phyloP scores from a whole-genome alignment of 257 asterid species.

The Solanum piurae region DNA sequence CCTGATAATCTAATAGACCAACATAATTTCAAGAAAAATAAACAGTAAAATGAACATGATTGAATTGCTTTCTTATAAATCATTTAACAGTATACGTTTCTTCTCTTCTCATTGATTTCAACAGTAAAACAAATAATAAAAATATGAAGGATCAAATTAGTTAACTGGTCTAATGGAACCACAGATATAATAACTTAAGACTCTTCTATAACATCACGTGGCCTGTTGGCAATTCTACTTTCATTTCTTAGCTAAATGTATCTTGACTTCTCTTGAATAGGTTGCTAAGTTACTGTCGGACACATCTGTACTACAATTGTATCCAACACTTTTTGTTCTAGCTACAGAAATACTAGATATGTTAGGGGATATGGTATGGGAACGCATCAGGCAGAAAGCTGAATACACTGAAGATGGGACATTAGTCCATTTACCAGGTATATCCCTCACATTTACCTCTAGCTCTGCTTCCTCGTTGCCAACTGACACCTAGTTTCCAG shows the following conservation, averaged over 20 bases:
- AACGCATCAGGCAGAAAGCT: slow-evolving; percentile 57
- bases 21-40: not conserved
- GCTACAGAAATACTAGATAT: slow-evolving; percentile 76
- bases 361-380: slow-evolving; percentile 88
- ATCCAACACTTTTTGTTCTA: slow-evolving; percentile 73
- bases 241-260: slow-evolving; percentile 3
- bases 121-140: not conserved
- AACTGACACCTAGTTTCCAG: not conserved
- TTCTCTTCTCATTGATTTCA: not conserved
- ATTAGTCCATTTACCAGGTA: slow-evolving; percentile 49
- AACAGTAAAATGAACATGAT: not conserved
- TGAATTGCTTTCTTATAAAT: not conserved
- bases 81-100: not conserved
- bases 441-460: not conserved
- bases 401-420: slow-evolving; percentile 46
- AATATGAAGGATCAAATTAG: not conserved
- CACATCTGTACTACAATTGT: slow-evolving; percentile 54
- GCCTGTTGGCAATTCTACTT: not conserved
- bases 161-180: not conserved
- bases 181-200: not conserved
- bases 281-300: slow-evolving; percentile 77
- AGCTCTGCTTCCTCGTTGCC: not conserved
- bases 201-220: not conserved
- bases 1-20: not conserved
- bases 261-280: slow-evolving; percentile 27